A percentile compares a stretch with the other conserved stretches of the same genome.
Evolutionary conservation across 139 green algal species (phyloP).

Genomic region (Chlorokybus atmophyticus): DNA sequence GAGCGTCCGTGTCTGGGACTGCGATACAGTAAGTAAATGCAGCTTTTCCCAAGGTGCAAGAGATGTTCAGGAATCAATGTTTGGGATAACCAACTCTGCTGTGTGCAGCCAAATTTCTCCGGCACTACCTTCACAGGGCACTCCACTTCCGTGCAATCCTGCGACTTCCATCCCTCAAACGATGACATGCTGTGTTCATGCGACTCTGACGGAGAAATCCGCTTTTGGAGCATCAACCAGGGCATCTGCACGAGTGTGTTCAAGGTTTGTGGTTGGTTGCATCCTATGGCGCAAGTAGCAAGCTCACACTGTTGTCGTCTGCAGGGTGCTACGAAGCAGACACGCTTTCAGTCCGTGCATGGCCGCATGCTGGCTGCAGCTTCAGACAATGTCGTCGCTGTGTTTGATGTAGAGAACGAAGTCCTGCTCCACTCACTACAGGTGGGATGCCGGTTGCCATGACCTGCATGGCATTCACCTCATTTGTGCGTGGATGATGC

Average conservation of each 20-base stretch:
- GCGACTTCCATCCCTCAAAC: slow-evolving; percentile 27
- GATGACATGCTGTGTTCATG: slow-evolving; percentile 26
- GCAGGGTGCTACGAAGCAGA: slow-evolving; percentile 23
- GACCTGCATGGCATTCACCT: not conserved
- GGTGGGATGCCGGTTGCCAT: slow-evolving; percentile 6
- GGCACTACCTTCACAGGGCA: slow-evolving; percentile 16
- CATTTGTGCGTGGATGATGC: not conserved
- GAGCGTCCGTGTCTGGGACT: slow-evolving; percentile 28
- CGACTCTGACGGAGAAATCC: slow-evolving; percentile 22
- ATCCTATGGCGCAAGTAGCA: too few relatives aligned
- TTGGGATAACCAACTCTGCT: not conserved
- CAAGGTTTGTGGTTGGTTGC: slow-evolving; percentile 15
- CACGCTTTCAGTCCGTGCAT: slow-evolving; percentile 19
- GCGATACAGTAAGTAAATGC: slow-evolving; percentile 8
- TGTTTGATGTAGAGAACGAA: slow-evolving; percentile 24
- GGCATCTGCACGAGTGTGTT: slow-evolving; percentile 23
- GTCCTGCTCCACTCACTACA: slow-evolving; percentile 10
- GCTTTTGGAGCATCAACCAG: slow-evolving; percentile 26
- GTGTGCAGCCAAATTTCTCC: slow-evolving; percentile 8
- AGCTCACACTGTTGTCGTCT: too few relatives aligned
- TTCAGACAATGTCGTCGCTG: slow-evolving; percentile 18
- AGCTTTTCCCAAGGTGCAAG: too few relatives aligned
- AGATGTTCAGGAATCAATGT: too few relatives aligned
- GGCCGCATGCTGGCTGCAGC: slow-evolving; percentile 20
- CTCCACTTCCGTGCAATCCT: slow-evolving; percentile 8